Evolutionary conservation across 164 flowering plant species (phyloP).

Genomic region (Liquidambar formosana): DNA sequence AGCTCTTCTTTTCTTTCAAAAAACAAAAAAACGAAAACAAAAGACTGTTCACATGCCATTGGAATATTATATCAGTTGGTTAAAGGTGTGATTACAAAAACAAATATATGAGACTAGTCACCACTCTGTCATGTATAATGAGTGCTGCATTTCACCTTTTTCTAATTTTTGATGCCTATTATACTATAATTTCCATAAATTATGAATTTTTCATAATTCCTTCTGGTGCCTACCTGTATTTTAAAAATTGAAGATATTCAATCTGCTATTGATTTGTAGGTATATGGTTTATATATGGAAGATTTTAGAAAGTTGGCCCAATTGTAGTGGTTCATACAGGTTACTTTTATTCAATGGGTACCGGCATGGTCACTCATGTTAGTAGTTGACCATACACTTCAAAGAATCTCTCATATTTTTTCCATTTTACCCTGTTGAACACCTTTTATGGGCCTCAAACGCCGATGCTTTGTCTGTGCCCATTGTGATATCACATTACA

Average conservation of each 20-base stretch:
- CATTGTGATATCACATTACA: no score
- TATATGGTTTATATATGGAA: neutral
- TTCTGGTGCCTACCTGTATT: no score
- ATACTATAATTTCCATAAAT: neutral
- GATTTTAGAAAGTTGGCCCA: neutral
- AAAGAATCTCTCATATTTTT: neutral
- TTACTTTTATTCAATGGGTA: neutral
- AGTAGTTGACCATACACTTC: no score
- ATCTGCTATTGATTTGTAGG: neutral
- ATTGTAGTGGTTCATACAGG: neutral
- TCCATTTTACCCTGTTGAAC: neutral
- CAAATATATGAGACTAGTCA: neutral
- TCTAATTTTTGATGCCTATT: neutral
- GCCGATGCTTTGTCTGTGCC: neutral
- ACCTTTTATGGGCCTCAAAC: neutral
- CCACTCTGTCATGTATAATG: neutral
- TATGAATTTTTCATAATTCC: no score
- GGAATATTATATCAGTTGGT: neutral
- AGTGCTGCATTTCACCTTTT: neutral
- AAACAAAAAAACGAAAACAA: no score
- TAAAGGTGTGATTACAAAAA: neutral
- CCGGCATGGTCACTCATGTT: no score
- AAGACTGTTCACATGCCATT: neutral
- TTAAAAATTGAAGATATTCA: neutral
- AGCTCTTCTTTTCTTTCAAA: no score